phyloP scores from a whole-genome alignment of 106 monocot species.

The Platanthera zijinensis region DNA sequence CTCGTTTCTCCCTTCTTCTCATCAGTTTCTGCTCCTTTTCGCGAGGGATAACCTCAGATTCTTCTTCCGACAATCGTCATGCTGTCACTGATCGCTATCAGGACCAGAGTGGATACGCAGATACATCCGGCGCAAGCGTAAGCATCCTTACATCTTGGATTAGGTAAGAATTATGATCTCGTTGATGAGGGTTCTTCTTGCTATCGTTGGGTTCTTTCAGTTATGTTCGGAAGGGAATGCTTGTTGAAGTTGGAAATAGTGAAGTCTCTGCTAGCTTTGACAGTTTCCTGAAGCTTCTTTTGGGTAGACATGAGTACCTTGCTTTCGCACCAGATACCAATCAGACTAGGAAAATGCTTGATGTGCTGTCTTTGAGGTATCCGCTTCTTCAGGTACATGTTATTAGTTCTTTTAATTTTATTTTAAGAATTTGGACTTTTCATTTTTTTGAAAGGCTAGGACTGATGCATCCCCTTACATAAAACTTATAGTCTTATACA shows the following conservation, averaged over 20 bases:
- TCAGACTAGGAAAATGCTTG: constrained; percentile 53
- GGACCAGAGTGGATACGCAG: constrained; percentile 60
- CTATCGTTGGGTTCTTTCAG: constrained; percentile 19
- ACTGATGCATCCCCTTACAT: not conserved
- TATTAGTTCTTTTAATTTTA: not conserved
- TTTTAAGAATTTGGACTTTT: not conserved
- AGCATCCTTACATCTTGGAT: not conserved
- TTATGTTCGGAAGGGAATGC: constrained; percentile 61
- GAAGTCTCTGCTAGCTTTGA: constrained; percentile 68
- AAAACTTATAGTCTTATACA: no score
- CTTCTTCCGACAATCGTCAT: constrained; percentile 75
- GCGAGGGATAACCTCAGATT: constrained; percentile 26
- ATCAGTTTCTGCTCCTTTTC: not conserved
- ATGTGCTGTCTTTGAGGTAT: constrained; percentile 43
- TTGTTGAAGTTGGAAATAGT: constrained; percentile 77
- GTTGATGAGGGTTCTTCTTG: not conserved
- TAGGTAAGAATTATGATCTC: not conserved
- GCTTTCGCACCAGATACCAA: constrained; percentile 61
- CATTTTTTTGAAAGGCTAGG: not conserved
- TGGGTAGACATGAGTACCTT: constrained; percentile 36
- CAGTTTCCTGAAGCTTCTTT: constrained; percentile 33
- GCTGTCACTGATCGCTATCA: constrained; percentile 61
- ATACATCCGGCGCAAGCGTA: constrained; percentile 81
- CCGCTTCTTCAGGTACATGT: constrained; percentile 65
- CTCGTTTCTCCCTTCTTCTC: not conserved